A percentile compares a stretch with the other conserved stretches of the same genome.
phyloP scores from a whole-genome alignment of 495 filamentous ascomycete species.

The Daldinia bambusicola region DNA sequence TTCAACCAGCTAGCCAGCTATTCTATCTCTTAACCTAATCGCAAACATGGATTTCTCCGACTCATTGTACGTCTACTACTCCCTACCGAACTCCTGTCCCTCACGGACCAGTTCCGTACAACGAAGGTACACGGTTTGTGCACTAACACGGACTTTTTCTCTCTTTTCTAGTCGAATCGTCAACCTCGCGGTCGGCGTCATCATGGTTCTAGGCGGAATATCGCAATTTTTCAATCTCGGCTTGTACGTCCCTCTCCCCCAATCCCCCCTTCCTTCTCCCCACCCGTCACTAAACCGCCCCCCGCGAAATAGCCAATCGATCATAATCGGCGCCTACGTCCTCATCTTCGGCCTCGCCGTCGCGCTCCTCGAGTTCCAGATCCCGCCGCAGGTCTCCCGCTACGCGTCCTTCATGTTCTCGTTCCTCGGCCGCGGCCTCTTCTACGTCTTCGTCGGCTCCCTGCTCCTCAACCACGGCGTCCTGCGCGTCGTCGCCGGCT shows the following conservation, averaged over 20 bases:
- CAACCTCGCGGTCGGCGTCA: conserved; percentile 85
- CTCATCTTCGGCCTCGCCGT: conserved; percentile 86
- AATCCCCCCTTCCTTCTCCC: neutral
- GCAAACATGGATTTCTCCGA: conserved; percentile 59
- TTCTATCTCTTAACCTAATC: neutral
- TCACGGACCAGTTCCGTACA: conserved; percentile 16
- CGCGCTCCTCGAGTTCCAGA: conserved; percentile 86
- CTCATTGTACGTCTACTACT: conserved; percentile 53
- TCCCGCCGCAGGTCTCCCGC: conserved; percentile 88
- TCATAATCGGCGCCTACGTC: conserved; percentile 86
- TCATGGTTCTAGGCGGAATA: conserved; percentile 92
- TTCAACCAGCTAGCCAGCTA: neutral
- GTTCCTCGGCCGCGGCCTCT: conserved; percentile 93
- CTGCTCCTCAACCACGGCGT: conserved; percentile 74
- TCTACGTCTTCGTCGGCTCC: conserved; percentile 95
- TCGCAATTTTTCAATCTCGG: conserved; percentile 78
- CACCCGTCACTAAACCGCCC: neutral
- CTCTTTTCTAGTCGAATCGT: conserved; percentile 77
- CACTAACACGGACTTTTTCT: conserved; percentile 32
- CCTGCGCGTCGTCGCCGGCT: conserved; percentile 71
- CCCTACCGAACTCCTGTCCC: neutral
- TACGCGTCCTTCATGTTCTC: conserved; percentile 98
- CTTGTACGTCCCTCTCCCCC: conserved; percentile 58
- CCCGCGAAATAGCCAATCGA: conserved; percentile 59
- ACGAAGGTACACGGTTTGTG: no score